These are phyloP conservation scores for Kwoniella sp. DNA, from an alignment of 768 basidiomycete species.

Conservation along the genomic window DNA sequence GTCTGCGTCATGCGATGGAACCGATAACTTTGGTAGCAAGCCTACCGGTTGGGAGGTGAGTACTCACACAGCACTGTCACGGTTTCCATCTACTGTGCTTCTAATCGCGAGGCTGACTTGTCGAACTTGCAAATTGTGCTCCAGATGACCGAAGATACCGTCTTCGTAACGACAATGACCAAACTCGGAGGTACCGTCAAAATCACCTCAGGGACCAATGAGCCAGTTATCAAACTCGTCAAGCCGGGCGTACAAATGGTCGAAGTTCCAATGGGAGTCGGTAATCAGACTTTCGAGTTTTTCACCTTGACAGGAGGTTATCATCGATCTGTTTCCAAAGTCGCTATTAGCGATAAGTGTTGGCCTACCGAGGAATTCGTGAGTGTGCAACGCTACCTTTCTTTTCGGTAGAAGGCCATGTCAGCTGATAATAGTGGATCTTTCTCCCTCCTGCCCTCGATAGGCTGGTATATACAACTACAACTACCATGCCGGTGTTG, in stretches of 20 bases:
- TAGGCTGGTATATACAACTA: constrained; percentile 55
- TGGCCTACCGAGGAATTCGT: constrained; percentile 28
- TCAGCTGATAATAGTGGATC: background rate
- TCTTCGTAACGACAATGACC: constrained; percentile 54
- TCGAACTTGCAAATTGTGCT: background rate
- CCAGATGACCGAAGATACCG: constrained; percentile 40
- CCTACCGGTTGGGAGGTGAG: constrained; percentile 52
- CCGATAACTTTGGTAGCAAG: constrained; percentile 49
- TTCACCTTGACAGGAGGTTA: constrained; percentile 23
- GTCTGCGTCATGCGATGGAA: constrained; percentile 47
- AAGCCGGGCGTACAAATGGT: constrained; percentile 46
- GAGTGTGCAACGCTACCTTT: too few relatives aligned
- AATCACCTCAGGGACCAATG: constrained; percentile 48
- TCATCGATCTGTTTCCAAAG: constrained; percentile 20
- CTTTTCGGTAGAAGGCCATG: background rate
- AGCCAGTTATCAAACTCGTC: constrained; percentile 33
- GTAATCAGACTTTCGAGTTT: constrained; percentile 48
- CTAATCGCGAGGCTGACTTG: background rate
- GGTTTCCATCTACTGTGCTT: background rate
- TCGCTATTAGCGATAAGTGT: constrained; percentile 39
- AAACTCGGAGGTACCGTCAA: constrained; percentile 42
- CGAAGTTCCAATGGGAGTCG: constrained; percentile 48
- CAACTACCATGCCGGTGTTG: constrained; percentile 48
- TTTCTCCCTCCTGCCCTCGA: background rate
- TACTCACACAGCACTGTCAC: too few relatives aligned